phyloP scores from a whole-genome alignment of 768 basidiomycete genomes.

The Boletus coccyginus region DNA sequence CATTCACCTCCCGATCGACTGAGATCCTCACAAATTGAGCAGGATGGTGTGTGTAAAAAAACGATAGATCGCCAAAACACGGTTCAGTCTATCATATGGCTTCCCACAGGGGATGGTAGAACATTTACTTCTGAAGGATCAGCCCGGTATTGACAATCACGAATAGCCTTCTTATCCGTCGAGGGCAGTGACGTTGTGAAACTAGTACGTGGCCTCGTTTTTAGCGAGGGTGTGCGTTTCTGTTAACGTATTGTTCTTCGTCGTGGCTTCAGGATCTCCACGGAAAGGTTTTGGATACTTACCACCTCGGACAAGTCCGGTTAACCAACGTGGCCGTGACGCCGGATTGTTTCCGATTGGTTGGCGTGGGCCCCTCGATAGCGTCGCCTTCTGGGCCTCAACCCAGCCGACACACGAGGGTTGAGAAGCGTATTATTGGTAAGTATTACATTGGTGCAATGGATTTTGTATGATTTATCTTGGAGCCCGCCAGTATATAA shows the following conservation, averaged over 20 bases:
- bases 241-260: slow-evolving; percentile 15
- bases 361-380: slow-evolving; percentile 49
- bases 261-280: slow-evolving; percentile 37
- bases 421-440: slow-evolving; percentile 56
- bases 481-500: slow-evolving; percentile 42
- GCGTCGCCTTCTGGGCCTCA: slow-evolving; percentile 41
- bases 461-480: neutral
- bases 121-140: slow-evolving; percentile 1
- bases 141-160: slow-evolving; percentile 12
- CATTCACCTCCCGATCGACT: neutral
- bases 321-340: slow-evolving; percentile 52
- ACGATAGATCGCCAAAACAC: slow-evolving; percentile 47
- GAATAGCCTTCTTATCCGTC: slow-evolving; percentile 49
- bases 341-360: slow-evolving; percentile 43
- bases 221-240: slow-evolving; percentile 6
- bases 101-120: slow-evolving; percentile 47
- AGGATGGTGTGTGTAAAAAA: slow-evolving; percentile 51
- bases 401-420: slow-evolving; percentile 46
- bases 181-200: slow-evolving; percentile 48
- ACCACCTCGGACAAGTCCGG: slow-evolving; percentile 43
- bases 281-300: slow-evolving; percentile 43
- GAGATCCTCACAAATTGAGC: slow-evolving; percentile 3
- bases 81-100: slow-evolving; percentile 53
- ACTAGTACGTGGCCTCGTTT: slow-evolving; percentile 31
- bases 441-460: slow-evolving; percentile 11